phyloP scores from a whole-genome alignment of 1,284 basidiomycete genomes.

The Meira nashicola region DNA sequence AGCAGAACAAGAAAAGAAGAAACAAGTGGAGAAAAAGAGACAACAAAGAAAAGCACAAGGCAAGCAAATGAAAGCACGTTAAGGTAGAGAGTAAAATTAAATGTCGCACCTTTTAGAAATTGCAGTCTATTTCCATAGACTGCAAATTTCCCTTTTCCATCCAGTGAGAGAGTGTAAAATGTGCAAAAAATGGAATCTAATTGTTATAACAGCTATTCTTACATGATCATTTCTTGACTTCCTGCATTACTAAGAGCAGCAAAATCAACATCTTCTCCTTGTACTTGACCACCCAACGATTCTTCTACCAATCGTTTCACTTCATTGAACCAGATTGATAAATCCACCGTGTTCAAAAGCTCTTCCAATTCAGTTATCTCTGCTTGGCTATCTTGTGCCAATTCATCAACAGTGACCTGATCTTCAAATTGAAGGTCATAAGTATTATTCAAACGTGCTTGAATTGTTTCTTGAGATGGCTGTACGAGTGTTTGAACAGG shows the following conservation, averaged over 20 bases:
- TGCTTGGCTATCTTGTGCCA: not conserved
- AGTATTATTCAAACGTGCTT: not conserved
- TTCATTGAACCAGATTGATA: not conserved
- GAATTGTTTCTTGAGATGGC: not conserved
- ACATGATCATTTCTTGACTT: not conserved
- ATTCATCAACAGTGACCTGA: not conserved
- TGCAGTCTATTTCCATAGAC: not conserved
- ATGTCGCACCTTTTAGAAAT: not conserved
- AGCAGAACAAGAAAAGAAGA: slow-evolving; percentile 48
- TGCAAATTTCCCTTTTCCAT: not conserved
- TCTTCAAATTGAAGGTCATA: not conserved
- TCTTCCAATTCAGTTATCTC: not conserved
- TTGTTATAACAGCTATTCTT: not conserved
- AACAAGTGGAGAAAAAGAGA: slow-evolving; percentile 46
- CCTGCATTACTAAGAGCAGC: not conserved
- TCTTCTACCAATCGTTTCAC: slow-evolving; percentile 1
- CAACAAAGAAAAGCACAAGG: slow-evolving; percentile 38
- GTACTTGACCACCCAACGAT: not conserved
- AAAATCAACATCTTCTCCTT: not conserved
- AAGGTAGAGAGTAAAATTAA: not conserved
- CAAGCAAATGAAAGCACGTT: slow-evolving; percentile 12
- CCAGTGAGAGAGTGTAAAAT: not conserved
- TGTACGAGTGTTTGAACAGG: not conserved
- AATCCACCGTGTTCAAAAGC: not conserved
- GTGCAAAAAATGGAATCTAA: not conserved